These are phyloP conservation scores for Penicillium nucicola DNA, from an alignment of 495 filamentous ascomycete genomes.

Conservation along the genomic window DNA sequence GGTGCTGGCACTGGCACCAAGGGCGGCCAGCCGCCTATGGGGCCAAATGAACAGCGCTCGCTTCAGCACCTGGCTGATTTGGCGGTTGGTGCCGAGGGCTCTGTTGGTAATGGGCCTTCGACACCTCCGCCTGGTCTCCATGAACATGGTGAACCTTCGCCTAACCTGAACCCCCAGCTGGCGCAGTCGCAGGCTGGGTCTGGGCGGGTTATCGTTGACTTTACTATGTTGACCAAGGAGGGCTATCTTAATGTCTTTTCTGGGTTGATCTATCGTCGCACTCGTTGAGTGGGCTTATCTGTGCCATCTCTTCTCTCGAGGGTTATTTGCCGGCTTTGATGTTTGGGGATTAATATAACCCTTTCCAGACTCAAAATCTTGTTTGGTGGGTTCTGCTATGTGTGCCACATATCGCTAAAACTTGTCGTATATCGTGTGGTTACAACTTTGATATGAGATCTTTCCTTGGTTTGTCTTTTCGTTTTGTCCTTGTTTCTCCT, in stretches of 20 bases:
- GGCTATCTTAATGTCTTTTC: slow-evolving; percentile 47
- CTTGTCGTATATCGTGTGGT: no score
- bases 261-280: slow-evolving; percentile 38
- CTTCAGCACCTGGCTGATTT: slow-evolving; percentile 66
- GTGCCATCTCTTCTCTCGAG: no score
- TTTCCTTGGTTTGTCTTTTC: no score
- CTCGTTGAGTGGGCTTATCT: slow-evolving; percentile 16
- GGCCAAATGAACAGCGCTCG: slow-evolving; percentile 47
- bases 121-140: slow-evolving; percentile 32
- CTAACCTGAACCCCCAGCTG: slow-evolving; percentile 29
- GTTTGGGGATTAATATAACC: no score
- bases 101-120: slow-evolving; percentile 31
- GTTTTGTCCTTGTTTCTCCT: no score
- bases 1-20: slow-evolving; percentile 10
- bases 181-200: slow-evolving; percentile 20
- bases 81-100: slow-evolving; percentile 49
- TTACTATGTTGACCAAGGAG: slow-evolving; percentile 42
- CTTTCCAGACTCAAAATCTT: no score
- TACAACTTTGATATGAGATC: no score
- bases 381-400: no score
- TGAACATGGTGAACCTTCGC: slow-evolving; percentile 29
- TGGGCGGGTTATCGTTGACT: slow-evolving; percentile 40
- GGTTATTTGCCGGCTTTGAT: background rate
- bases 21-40: slow-evolving; percentile 35
- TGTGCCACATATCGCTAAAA: no score